Conservation (phyloP, 148 eudicot genomes). For the Chenopodium album region DNA sequence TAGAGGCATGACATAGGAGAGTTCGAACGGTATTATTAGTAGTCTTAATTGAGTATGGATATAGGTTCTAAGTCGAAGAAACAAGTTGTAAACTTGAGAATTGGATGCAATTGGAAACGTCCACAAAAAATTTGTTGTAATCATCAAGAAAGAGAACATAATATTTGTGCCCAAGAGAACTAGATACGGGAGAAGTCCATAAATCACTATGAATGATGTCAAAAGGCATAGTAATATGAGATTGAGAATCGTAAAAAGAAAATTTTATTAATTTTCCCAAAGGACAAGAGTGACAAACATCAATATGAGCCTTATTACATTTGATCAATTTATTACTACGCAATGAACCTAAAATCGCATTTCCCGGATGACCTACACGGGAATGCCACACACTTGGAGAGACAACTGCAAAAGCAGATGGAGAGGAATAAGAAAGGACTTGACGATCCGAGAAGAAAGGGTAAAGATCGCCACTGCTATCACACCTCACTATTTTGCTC, state of each 20-base stretch:
- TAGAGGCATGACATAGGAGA: no score
- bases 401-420: not conserved
- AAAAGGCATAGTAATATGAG: slow-evolving; percentile 10
- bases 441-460: not conserved
- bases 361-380: no score
- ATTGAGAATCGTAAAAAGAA: not conserved
- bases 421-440: not conserved
- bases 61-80: no score
- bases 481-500: not conserved
- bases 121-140: no score
- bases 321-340: not conserved
- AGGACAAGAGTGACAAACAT: slow-evolving; percentile 13
- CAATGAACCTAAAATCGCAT: not conserved
- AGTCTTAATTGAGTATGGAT: no score
- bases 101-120: no score
- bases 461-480: not conserved
- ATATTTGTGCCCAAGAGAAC: no score
- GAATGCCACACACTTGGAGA: not conserved
- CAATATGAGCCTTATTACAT: not conserved
- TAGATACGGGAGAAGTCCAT: no score
- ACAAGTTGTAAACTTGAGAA: no score
- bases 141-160: no score
- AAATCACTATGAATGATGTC: not conserved
- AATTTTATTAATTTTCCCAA: not conserved
- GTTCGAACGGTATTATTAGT: no score